Conservation (phyloP, 208 protist species). For the Vickermania spadyakhi region DNA sequence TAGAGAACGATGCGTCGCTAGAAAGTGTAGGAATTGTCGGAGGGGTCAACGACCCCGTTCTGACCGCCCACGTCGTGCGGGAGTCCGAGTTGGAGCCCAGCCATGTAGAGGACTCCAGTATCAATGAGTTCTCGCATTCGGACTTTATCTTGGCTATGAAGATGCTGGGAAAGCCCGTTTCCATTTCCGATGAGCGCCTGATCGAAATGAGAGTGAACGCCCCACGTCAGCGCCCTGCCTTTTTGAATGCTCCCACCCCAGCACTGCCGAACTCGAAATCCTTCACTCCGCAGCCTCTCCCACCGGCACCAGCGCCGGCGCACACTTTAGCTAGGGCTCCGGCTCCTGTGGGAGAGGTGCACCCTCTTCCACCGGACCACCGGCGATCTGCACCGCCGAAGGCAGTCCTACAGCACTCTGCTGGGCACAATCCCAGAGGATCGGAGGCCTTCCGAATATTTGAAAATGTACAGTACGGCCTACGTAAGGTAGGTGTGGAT, state of each 20-base stretch:
- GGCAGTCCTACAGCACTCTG: slow-evolving; percentile 13
- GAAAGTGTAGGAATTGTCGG: slow-evolving; percentile 33
- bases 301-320: background rate
- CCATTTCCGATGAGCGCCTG: slow-evolving; percentile 52
- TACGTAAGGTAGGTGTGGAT: slow-evolving; percentile 49
- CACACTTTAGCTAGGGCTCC: slow-evolving; percentile 1
- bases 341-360: slow-evolving; percentile 3
- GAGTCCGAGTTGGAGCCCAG: slow-evolving; percentile 39
- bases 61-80: slow-evolving; percentile 50
- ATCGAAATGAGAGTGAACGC: slow-evolving; percentile 43
- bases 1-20: slow-evolving; percentile 42
- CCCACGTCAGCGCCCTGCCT: slow-evolving; percentile 47
- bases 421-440: slow-evolving; percentile 42
- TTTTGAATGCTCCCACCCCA: slow-evolving; percentile 26
- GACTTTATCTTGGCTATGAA: slow-evolving; percentile 72
- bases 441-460: slow-evolving; percentile 51
- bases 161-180: slow-evolving; percentile 62
- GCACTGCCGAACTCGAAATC: background rate
- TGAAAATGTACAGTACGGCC: slow-evolving; percentile 30
- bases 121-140: slow-evolving; percentile 74
- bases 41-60: slow-evolving; percentile 21
- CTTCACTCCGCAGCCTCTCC: background rate
- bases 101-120: slow-evolving; percentile 47
- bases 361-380: background rate
- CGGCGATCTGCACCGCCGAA: background rate